These are phyloP conservation scores for Ligustrum vulgare DNA, from an alignment of 257 asterid genomes.

Conservation along the genomic window DNA sequence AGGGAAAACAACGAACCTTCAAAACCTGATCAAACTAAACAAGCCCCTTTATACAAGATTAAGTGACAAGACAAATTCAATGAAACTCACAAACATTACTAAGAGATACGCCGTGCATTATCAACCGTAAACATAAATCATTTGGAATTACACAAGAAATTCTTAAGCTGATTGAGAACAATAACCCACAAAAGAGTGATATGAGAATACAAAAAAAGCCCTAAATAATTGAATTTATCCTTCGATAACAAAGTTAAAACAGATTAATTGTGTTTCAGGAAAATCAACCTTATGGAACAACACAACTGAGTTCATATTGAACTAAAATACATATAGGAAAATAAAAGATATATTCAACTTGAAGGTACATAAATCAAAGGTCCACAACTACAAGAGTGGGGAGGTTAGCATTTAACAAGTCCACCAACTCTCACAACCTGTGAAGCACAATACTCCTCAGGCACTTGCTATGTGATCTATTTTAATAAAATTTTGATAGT, in stretches of 20 bases:
- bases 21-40: neutral
- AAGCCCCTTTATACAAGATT: neutral
- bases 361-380: neutral
- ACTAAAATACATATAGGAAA: neutral
- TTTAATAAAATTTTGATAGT: neutral
- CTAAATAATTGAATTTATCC: neutral
- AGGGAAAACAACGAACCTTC: neutral
- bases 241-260: neutral
- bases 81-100: neutral
- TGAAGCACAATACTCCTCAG: neutral
- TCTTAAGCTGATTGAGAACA: neutral
- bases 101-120: too few species aligned
- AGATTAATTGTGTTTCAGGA: neutral
- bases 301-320: neutral
- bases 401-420: neutral
- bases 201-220: neutral
- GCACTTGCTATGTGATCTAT: neutral
- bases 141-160: conserved; percentile 7
- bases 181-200: neutral
- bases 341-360: neutral
- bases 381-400: neutral
- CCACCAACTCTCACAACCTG: neutral
- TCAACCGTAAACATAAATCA: neutral
- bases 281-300: conserved; percentile 2
- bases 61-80: neutral